Evolutionary conservation across 2,329 filamentous ascomycete genomes (phyloP), one percentile per base, ranked within the genome.

Genomic region (Coniella vitis): DNA sequence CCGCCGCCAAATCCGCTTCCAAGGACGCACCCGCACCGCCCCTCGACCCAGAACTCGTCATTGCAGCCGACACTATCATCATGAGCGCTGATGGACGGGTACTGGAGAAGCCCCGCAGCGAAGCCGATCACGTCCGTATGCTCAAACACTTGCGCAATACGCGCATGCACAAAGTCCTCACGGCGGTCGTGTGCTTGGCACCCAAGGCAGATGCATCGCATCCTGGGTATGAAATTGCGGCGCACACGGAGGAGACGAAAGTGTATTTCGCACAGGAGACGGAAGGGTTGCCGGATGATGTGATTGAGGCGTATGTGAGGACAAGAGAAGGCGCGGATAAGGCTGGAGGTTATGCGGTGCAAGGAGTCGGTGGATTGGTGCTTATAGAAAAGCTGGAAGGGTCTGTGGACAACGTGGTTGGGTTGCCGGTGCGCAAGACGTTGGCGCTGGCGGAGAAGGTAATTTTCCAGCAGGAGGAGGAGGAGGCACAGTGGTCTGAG

Each of bases 261-360:
- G 93, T 98, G n/a, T 81, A 78, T 62, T 98, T 98, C 67, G 88
- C 90, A 62, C 68, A 74, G 51, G 78, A 77, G 57, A 58, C 60
- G 13, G 71, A 78, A 14, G 78, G 78, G 3, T 62, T 81, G 51
- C 70, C 73, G 13, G 91, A 98, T 69, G 90, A 95, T 52, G 78
- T 95, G 57, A 83, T 97, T 51, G 72, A 88, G 58, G 79, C 72
- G 4, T 90, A 90, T 63, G 85, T 90, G 50, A 78, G 75, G 61
- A 96, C 91, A 19, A 76, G 91, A 48, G 93, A 98, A 72, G 93
- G 93, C 2, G 90, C 82, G 10, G 93, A 97, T 67, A 98, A 97
- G 73, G 93, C 93, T 0, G 93, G 93, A 2, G 93, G 93, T 0
- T 98, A 98, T 66, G 93, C 89, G 1, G 79, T 98, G 46, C 93